Base-by-base conservation (phyloP, 495 filamentous ascomycete genomes). In the Sabuloglossum arenarium region DNA sequence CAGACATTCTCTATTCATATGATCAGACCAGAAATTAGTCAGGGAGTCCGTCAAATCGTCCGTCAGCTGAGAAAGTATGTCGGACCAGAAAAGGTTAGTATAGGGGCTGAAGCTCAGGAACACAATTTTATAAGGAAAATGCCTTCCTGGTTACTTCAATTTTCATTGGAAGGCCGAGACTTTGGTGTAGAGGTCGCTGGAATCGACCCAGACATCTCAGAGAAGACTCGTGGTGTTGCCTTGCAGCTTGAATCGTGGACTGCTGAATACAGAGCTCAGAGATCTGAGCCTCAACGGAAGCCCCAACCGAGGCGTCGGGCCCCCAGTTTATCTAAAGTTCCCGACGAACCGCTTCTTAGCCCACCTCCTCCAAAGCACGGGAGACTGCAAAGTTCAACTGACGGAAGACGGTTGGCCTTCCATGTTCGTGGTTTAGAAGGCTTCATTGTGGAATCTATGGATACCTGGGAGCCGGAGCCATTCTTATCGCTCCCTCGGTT, bases 161-260 rank as follows among this genome's bases (percentile, higher is more conserved):
- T 93, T 57, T 78, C 83, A 31, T 74, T 99, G 14, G 84, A 94
- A 64, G 89, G 85, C 24, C 84, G 82, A 31, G 87, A 94, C 57
- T 86, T 94, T 59, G 88, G 82, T 59, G 69, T 93, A 56, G 93
- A 97, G 65, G 76, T 97, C 53, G 93, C 91, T 23, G 93, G 91
- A 3, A 73, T 90, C 37, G 93, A 97, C 63, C 69, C 75, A 25
- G 77, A 82, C 4, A 85, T 95, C 27, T 91, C 88, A 6, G 75
- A 79, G 45, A 74, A 85, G 31, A 79, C 82, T 9, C 78, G 86
- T 47, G 91, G 91, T 24, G 72, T 91, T 51, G 86, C 86, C 1
- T 62, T 97, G 10, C 87, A 96, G 60, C 67, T 97, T 12, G 86
- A 95, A 59, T 86, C 84, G 0, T 94, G 87, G 87, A 85, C 82